Conservation (phyloP, 805 yeast species). For the Blastobotrys muscicola region DNA sequence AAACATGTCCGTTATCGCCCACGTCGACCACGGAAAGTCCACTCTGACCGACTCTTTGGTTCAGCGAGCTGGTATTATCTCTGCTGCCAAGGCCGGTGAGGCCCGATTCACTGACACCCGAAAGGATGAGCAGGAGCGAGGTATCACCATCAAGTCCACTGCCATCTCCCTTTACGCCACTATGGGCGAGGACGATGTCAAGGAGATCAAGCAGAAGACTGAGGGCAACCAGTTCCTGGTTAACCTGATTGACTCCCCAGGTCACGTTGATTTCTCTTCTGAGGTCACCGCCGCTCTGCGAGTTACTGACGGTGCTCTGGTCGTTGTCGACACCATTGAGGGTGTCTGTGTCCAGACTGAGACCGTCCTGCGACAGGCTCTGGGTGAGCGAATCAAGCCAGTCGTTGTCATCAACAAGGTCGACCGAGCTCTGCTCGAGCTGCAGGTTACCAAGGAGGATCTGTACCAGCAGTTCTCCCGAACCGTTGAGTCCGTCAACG, state of each 20-base stretch:
- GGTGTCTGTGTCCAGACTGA: constrained; percentile 99
- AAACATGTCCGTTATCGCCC: constrained; percentile 99
- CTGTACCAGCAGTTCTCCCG: constrained; percentile 96
- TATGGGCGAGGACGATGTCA: constrained; percentile 75
- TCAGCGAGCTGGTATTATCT: constrained; percentile 98
- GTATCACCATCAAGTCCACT: constrained; percentile 98
- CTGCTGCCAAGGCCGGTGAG: constrained; percentile 99
- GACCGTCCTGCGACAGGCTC: constrained; percentile 97
- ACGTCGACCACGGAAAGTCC: constrained; percentile 99
- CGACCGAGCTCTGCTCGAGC: constrained; percentile 98
- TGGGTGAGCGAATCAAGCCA: constrained; percentile 99
- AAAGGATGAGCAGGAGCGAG: constrained; percentile 99
- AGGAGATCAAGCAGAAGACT: constrained; percentile 83
- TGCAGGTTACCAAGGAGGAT: constrained; percentile 98
- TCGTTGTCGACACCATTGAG: constrained; percentile 97
- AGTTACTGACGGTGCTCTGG: constrained; percentile 99
- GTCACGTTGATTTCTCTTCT: constrained; percentile 99
- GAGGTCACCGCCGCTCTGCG: constrained; percentile 99
- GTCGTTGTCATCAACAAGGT: constrained; percentile 98
- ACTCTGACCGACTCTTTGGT: constrained; percentile 98
- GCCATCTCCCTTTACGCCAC: constrained; percentile 94
- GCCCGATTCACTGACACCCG: constrained; percentile 99
- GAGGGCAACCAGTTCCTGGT: constrained; percentile 91
- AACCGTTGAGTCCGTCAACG: constrained; percentile 99
- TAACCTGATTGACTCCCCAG: constrained; percentile 99